Evolutionary conservation across 352 stramenopile genomes (phyloP).

Genomic region (Phytophthora meadii): DNA sequence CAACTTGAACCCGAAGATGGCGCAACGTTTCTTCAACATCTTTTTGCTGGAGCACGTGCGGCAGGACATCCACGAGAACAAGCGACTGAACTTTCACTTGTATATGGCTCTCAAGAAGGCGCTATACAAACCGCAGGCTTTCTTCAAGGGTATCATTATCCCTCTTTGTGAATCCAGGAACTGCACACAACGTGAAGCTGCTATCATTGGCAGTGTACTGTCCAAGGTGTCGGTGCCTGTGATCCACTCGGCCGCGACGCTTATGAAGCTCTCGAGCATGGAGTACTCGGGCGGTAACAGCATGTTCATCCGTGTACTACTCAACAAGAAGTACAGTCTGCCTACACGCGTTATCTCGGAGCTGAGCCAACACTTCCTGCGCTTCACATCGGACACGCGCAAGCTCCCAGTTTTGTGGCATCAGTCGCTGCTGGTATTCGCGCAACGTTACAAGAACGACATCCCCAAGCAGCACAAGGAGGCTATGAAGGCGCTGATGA

Average conservation of each 20-base stretch:
- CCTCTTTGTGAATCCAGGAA: slow-evolving; percentile 95
- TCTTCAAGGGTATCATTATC: slow-evolving; percentile 99
- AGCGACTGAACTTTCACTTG: slow-evolving; percentile 99
- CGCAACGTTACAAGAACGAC: slow-evolving; percentile 99
- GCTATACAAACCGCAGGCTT: slow-evolving; percentile 99
- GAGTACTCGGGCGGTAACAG: slow-evolving; percentile 97
- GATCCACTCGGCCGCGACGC: slow-evolving; percentile 98
- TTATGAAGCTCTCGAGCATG: slow-evolving; percentile 98
- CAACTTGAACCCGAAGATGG: slow-evolving; percentile 99
- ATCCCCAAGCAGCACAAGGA: slow-evolving; percentile 96
- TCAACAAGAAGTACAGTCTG: slow-evolving; percentile 99
- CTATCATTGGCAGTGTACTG: slow-evolving; percentile 98
- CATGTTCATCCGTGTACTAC: slow-evolving; percentile 98
- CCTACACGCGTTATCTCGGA: slow-evolving; percentile 96
- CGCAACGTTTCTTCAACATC: slow-evolving; percentile 99
- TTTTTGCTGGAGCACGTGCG: slow-evolving; percentile 97
- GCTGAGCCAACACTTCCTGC: slow-evolving; percentile 96
- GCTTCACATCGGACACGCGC: slow-evolving; percentile 90
- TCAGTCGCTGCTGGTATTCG: slow-evolving; percentile 98
- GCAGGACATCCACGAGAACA: slow-evolving; percentile 98
- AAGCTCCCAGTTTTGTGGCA: slow-evolving; percentile 98
- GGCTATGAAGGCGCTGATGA: slow-evolving; percentile 92
- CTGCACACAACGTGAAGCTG: slow-evolving; percentile 97
- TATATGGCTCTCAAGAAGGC: slow-evolving; percentile 99
- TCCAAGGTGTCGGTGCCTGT: slow-evolving; percentile 98